These are phyloP conservation scores for Metroxylon sagu DNA, from an alignment of 176 grass and related monocot species.

Conservation along the genomic window DNA sequence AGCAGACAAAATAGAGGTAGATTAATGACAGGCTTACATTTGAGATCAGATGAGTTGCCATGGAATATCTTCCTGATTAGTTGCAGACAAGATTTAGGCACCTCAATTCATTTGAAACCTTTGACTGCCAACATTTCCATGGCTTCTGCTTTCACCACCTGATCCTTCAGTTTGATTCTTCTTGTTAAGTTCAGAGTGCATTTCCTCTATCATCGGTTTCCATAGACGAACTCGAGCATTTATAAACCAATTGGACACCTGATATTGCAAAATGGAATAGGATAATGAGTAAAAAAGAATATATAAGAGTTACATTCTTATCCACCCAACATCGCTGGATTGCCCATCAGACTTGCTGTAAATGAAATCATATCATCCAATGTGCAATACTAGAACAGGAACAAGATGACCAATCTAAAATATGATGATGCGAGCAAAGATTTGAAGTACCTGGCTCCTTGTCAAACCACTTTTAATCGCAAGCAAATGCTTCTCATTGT, in stretches of 20 bases:
- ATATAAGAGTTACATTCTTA: too few relatives aligned
- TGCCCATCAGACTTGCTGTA: too few relatives aligned
- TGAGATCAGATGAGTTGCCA: too few relatives aligned
- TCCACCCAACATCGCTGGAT: too few relatives aligned
- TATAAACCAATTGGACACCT: conserved; percentile 97
- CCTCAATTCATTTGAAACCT: conserved; percentile 2
- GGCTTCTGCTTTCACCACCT: neutral
- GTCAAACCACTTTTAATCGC: conserved; percentile 64
- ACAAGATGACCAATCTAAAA: neutral
- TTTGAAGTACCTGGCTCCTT: conserved; percentile 51
- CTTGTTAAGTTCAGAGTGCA: conserved; percentile 59
- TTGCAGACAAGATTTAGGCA: too few relatives aligned
- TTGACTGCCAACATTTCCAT: conserved; percentile 2
- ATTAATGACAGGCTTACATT: too few relatives aligned
- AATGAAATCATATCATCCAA: neutral
- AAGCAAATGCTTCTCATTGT: conserved; percentile 77
- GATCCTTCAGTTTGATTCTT: conserved; percentile 13
- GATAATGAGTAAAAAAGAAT: neutral
- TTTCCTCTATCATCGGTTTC: conserved; percentile 91
- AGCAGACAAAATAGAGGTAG: too few relatives aligned
- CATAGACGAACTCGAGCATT: conserved; percentile 76
- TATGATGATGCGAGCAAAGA: neutral
- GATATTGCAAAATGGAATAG: neutral
- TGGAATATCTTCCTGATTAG: too few relatives aligned
- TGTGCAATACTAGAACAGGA: neutral